Conservation (phyloP, 2,329 filamentous ascomycete genomes). For the Trichoderma atroviride region DNA sequence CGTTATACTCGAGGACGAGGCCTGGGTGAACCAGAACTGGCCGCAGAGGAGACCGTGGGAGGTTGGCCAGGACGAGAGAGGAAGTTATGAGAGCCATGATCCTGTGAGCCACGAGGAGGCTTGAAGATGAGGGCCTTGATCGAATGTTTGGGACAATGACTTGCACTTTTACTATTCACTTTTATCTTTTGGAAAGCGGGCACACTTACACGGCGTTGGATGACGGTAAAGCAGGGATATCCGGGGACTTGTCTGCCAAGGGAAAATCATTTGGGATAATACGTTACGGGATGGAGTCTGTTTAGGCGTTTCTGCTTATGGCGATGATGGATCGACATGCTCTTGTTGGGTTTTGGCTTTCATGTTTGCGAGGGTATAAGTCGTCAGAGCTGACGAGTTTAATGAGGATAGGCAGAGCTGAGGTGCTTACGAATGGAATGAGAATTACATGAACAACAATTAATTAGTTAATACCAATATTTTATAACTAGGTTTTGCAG, state of each 20-base stretch:
- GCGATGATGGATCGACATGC: neutral
- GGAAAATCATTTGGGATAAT: neutral
- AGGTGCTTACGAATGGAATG: constrained; percentile 1
- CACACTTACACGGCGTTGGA: neutral
- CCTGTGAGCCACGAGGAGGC: constrained; percentile 7
- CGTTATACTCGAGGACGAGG: constrained; percentile 8
- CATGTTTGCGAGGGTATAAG: neutral
- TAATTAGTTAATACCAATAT: neutral
- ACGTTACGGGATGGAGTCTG: neutral
- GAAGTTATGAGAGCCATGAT: neutral
- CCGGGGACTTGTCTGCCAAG: neutral
- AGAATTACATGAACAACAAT: neutral
- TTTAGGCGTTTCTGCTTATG: neutral
- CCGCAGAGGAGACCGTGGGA: constrained; percentile 18
- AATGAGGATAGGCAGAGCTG: neutral
- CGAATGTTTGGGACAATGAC: neutral
- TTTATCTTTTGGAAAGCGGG: neutral
- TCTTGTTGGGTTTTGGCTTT: neutral
- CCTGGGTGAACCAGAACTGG: constrained; percentile 15
- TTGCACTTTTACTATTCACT: neutral
- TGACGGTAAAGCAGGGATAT: neutral
- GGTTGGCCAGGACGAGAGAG: constrained; percentile 9
- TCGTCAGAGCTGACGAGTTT: constrained; percentile 8
- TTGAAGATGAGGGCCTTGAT: neutral
- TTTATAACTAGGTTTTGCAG: neutral